Conservation (phyloP, 352 stramenopile species). For the Globisporangium alternatum region DNA sequence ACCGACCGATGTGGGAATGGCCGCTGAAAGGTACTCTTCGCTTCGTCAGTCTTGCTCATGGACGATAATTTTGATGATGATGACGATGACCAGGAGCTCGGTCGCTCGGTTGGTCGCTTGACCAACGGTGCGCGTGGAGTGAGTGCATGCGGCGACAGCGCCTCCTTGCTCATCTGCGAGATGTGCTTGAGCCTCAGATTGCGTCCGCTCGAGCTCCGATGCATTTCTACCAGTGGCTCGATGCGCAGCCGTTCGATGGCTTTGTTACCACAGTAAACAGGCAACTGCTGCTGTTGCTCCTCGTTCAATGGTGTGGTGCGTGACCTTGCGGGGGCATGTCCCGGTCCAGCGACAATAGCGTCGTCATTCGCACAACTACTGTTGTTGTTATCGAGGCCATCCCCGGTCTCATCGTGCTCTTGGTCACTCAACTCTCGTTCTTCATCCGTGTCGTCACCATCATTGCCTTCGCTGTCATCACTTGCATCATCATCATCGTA, state of each 20-base stretch:
- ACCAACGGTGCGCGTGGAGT: constrained; percentile 44
- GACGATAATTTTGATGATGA: neutral
- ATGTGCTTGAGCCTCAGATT: constrained; percentile 48
- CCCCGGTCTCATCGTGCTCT: neutral
- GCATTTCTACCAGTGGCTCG: constrained; percentile 31
- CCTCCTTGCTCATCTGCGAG: constrained; percentile 27
- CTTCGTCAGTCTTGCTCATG: neutral
- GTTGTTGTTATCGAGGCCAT: neutral
- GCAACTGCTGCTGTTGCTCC: neutral
- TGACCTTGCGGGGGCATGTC: neutral
- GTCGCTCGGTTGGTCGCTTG: constrained; percentile 24
- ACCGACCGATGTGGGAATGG: neutral
- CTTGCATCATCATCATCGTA: neutral
- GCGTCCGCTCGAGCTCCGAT: constrained; percentile 49
- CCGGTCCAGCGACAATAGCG: neutral
- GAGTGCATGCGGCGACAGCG: constrained; percentile 34
- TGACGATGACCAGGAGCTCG: constrained; percentile 21
- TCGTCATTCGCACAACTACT: neutral
- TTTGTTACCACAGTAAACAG: neutral
- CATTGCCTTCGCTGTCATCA: neutral
- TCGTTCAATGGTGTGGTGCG: neutral
- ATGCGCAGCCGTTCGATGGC: constrained; percentile 11
- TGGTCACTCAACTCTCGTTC: neutral
- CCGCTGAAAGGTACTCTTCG: neutral
- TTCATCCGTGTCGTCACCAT: neutral